Conservation (phyloP, 352 stramenopile species). For the Phytophthora nicotianae region DNA sequence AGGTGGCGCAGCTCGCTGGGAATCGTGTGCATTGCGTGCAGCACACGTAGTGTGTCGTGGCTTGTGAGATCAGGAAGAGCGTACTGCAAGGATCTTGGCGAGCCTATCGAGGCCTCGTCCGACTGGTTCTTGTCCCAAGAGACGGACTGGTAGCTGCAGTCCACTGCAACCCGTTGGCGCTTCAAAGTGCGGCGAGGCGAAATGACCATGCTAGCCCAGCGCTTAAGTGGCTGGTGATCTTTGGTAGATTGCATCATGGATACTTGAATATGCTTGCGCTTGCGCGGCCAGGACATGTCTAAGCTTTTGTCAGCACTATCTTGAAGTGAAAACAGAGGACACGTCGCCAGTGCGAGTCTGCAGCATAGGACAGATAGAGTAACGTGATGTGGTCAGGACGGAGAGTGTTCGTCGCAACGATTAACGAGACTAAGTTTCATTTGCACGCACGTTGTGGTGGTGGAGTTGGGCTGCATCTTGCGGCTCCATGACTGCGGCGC, state of each 20-base stretch:
- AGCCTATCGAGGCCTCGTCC: conserved; percentile 6
- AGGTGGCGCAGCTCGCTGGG: conserved; percentile 48
- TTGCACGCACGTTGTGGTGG: conserved; percentile 25
- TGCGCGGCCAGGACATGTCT: conserved; percentile 8
- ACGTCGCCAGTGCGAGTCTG: conserved; percentile 22
- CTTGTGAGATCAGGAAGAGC: conserved; percentile 43
- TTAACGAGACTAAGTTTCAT: conserved; percentile 16
- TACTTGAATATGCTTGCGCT: conserved; percentile 5
- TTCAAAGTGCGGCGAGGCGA: conserved; percentile 17
- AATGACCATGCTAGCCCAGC: conserved; percentile 17
- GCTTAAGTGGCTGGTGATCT: conserved; percentile 17
- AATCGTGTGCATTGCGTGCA: conserved; percentile 42
- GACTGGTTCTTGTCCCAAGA: conserved; percentile 3
- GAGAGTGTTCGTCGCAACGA: conserved; percentile 5
- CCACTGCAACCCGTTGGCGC: conserved; percentile 27
- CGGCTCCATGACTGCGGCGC: conserved; percentile 35
- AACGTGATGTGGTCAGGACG: conserved; percentile 16
- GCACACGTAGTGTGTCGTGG: conserved; percentile 36
- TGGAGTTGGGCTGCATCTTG: conserved; percentile 20
- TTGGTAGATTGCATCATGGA: conserved; percentile 3
- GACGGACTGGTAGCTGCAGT: conserved; percentile 8
- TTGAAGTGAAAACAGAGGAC: conserved; percentile 27
- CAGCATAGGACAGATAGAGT: conserved; percentile 9
- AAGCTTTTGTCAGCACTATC: conserved; percentile 10
- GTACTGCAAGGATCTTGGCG: conserved; percentile 46